These are phyloP conservation scores for Cucurbita pepo DNA, from an alignment of 306 rosid species.

Conservation along the genomic window DNA sequence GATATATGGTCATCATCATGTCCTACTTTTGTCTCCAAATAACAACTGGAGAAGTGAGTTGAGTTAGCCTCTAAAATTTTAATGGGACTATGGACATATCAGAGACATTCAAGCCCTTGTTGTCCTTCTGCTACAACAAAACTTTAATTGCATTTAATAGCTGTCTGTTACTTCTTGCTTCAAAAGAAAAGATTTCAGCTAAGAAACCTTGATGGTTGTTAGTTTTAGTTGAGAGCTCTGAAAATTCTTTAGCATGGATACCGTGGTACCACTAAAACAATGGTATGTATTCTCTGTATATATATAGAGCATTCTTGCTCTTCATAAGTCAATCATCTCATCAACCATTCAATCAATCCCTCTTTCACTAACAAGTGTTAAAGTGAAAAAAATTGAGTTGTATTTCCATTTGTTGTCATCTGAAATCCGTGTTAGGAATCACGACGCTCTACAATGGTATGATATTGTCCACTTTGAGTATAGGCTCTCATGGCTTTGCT, in stretches of 20 bases:
- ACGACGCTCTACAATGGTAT: no score
- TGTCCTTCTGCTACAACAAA: background rate
- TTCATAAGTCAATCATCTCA: no score
- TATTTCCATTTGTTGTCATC: background rate
- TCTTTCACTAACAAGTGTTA: no score
- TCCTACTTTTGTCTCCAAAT: background rate
- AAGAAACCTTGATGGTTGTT: background rate
- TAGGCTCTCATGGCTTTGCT: no score
- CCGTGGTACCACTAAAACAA: background rate
- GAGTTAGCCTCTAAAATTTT: background rate
- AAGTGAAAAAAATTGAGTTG: no score
- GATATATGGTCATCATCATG: background rate
- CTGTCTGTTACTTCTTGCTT: background rate
- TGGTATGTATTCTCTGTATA: no score
- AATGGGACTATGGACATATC: background rate
- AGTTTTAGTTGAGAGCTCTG: background rate
- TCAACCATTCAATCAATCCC: no score
- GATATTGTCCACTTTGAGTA: no score
- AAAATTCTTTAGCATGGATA: background rate
- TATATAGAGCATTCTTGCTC: no score
- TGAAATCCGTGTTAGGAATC: no score
- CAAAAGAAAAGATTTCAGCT: background rate
- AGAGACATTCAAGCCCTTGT: background rate
- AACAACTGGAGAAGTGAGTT: background rate
- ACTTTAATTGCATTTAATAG: background rate